Evolutionary conservation across 257 asterid genomes (phyloP), one percentile per base, ranked within the genome.

Genomic region (Solanum rostratum): DNA sequence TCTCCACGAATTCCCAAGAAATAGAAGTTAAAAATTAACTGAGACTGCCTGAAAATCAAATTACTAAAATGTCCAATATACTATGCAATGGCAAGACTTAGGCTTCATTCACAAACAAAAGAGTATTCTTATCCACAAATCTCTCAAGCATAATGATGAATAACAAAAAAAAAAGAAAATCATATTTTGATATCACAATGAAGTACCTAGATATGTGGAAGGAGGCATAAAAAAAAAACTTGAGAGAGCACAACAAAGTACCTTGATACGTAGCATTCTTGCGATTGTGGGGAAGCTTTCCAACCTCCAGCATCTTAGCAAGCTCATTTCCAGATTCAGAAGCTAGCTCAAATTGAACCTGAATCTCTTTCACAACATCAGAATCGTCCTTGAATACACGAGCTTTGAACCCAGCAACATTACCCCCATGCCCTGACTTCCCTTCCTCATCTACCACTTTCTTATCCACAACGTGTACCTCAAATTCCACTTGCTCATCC

Each of bases 391-490:
- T 92, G 81, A 94, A 92, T 20, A 89, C 91, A 85, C 93, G 91
- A 18, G 94, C 81, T 89, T 86, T 95, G 79, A 88, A 85, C 59
- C 95, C 95, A 63, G 90, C 84, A 10, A 87, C 92, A 90, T 90
- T 92, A 27, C 87, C 90, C 85, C 84, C 81, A 74, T 73, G 87
- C 85, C 89, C 91, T 2, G 95, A 87, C 85, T 88, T 90, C 81
- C 41, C 53, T 68, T 89, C 92, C 14, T 88, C 86, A 83, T 87
- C 92, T 79, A 94, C 96, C 66, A 96, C 96, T 88, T 94, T 94
- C 87, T 96, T 94, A 82, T 94, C 99, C 90, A 94, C 97, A 92
- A 96, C 80, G 81, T 87, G 98, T 84, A 96, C 97, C 88, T 92
- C 96, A 87, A 91, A 93, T 91, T 96, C 98, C 69, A 90, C 91